These are phyloP conservation scores for Alternaria sp. DNA, from an alignment of 2,329 filamentous ascomycete species.

Conservation along the genomic window DNA sequence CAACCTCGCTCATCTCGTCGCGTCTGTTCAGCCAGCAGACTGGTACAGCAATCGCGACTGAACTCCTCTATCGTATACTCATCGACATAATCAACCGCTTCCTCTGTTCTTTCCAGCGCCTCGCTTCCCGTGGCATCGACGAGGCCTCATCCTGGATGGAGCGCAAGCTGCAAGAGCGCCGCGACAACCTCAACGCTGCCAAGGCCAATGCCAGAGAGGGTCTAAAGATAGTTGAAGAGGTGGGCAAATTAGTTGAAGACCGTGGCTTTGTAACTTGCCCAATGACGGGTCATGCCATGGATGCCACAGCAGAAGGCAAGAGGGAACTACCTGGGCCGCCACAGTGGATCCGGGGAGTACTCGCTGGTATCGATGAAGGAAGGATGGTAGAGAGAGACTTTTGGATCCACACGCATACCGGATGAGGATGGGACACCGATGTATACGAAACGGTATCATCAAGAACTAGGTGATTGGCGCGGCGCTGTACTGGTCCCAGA, in stretches of 20 bases:
- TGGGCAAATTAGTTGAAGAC: conserved; percentile 25
- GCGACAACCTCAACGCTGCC: conserved; percentile 10
- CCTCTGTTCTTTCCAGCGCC: conserved; percentile 31
- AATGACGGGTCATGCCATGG: conserved; percentile 16
- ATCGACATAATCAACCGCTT: conserved; percentile 40
- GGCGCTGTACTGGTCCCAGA: not conserved
- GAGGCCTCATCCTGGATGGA: conserved; percentile 36
- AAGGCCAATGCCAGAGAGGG: not conserved
- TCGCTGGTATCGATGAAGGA: conserved; percentile 39
- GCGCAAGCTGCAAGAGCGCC: conserved; percentile 28
- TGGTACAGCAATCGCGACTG: conserved; percentile 39
- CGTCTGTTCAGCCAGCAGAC: conserved; percentile 28
- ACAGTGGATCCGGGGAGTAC: conserved; percentile 34
- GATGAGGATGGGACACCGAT: conserved; percentile 5
- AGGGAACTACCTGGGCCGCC: conserved; percentile 23
- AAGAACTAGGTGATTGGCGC: not conserved
- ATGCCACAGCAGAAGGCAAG: conserved; percentile 7
- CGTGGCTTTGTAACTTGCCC: conserved; percentile 35
- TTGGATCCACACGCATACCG: conserved; percentile 36
- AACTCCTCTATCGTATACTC: conserved; percentile 43
- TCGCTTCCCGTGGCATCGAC: conserved; percentile 35
- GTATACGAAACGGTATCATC: not conserved
- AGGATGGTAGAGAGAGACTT: conserved; percentile 39
- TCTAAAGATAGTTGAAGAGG: conserved; percentile 31
- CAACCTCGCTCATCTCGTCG: conserved; percentile 21